Evolutionary conservation across 805 yeast genomes (phyloP).

Genomic region (Candida methanosorbosa): DNA sequence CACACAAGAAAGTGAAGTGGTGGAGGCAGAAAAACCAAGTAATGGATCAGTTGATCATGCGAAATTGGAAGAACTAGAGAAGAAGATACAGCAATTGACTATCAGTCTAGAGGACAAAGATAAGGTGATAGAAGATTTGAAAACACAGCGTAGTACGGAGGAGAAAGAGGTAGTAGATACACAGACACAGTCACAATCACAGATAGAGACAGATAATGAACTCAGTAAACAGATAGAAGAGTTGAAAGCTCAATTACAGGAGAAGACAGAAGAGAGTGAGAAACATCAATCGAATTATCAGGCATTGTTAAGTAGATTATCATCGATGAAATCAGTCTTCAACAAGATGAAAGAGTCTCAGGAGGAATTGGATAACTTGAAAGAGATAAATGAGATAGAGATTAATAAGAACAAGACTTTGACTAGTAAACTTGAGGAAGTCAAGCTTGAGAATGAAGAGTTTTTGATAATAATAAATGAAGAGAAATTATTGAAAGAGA

Average conservation of each 20-base stretch:
- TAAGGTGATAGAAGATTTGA: neutral
- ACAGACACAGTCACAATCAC: constrained; percentile 2
- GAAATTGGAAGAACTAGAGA: neutral
- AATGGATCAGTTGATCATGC: too few species aligned
- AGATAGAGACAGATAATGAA: neutral
- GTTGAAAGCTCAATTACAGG: constrained; percentile 22
- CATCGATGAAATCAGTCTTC: constrained; percentile 69
- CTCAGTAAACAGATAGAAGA: neutral
- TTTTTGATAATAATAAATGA: constrained; percentile 28
- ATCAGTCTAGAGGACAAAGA: neutral
- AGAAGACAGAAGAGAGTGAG: constrained; percentile 42
- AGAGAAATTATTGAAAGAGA: constrained; percentile 34
- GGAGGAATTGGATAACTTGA: constrained; percentile 46
- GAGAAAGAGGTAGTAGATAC: constrained; percentile 1
- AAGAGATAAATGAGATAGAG: constrained; percentile 34
- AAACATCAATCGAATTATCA: constrained; percentile 53
- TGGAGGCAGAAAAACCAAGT: too few species aligned
- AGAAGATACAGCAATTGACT: neutral
- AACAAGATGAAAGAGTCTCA: constrained; percentile 67
- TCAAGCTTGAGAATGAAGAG: constrained; percentile 27
- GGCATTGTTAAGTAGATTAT: constrained; percentile 48
- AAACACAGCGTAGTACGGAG: too few species aligned
- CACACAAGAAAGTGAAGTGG: too few species aligned
- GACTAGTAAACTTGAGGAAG: constrained; percentile 25
- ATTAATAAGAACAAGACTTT: constrained; percentile 30